Base-by-base conservation (phyloP, 2,329 filamentous ascomycete genomes). In the Trichoderma endophyticum region DNA sequence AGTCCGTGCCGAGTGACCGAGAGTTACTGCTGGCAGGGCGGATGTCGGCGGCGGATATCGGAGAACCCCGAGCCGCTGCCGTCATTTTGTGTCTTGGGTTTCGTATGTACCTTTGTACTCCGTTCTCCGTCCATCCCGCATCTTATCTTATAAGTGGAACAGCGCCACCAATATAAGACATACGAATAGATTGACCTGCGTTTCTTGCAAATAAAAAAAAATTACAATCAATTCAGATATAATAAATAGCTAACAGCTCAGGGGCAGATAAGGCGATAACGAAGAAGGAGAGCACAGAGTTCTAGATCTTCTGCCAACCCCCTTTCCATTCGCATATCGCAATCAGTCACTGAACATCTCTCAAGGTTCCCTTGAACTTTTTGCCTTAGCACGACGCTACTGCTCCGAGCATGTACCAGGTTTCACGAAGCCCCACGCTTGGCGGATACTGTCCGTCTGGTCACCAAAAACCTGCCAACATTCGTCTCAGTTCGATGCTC, bases 341-440 rank as follows among this genome's bases (percentile, higher is more conserved):
- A 60, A 69, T 26, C 54, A 69, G 36, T 14, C 18, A 4, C 56
- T 30, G 36, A 32, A 61, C 32, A 69, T 60, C 36, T 14, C 26
- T 24, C 64, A 28, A 57, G 51, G 51, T n/a, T 57, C 51, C 48
- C 30, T 28, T 36, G 9, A 57, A 28, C n/a, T 26, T 32, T 51
- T 60, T 32, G 21, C 60, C 26, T 30, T 69, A 60, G 56, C 36
- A 60, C 28, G 28, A 57, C 54, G 34, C 56, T 69, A 69, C 36
- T 48, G 34, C n/a, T 8, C 11, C 26, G 56, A 48, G n/a, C 56
- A 28, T 57, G 30, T 34, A 39, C 34, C 34, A 28, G 57, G 67
- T 70, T 62, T 62, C 67, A 61, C 34, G 14, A 21, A 9, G 67
- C 69, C 69, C 69, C 69, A 71, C 69, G 51, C 68, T 70, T 57